Evolutionary conservation across 2,329 filamentous ascomycete genomes (phyloP).

Genomic region (Alternaria gaisen): DNA sequence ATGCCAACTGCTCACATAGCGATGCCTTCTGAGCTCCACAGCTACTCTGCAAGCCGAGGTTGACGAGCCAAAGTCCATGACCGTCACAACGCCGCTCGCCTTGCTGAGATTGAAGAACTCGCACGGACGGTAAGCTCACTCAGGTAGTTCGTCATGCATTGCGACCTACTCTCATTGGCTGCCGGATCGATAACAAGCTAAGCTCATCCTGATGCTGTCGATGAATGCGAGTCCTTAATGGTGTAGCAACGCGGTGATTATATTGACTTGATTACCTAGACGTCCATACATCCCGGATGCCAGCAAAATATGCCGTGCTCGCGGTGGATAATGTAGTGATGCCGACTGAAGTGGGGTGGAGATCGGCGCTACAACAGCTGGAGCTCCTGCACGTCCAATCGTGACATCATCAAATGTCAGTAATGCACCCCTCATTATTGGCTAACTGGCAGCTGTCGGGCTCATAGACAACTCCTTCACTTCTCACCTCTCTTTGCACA

Average conservation of each 20-base stretch:
- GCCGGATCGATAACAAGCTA: background rate
- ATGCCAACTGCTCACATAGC: slow-evolving; percentile 14
- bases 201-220: background rate
- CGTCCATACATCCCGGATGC: background rate
- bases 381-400: slow-evolving; percentile 4
- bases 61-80: slow-evolving; percentile 79
- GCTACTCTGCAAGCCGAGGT: slow-evolving; percentile 63
- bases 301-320: background rate
- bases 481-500: slow-evolving; percentile 5
- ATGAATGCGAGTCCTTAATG: background rate
- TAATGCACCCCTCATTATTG: slow-evolving; percentile 18
- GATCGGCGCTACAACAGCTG: slow-evolving; percentile 6
- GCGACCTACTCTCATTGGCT: background rate
- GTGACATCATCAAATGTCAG: slow-evolving; percentile 27
- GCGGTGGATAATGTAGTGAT: background rate
- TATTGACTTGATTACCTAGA: background rate
- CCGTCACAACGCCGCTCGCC: slow-evolving; percentile 73
- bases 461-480: slow-evolving; percentile 5
- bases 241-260: background rate
- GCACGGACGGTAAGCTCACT: background rate
- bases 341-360: slow-evolving; percentile 1
- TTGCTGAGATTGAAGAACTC: slow-evolving; percentile 75
- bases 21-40: slow-evolving; percentile 61
- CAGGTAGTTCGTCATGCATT: background rate
- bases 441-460: slow-evolving; percentile 19